A percentile compares a stretch with the other conserved stretches of the same genome.
These are phyloP conservation scores for Artomyces pyxidatus DNA, from an alignment of 768 basidiomycete species.

Conservation along the genomic window DNA sequence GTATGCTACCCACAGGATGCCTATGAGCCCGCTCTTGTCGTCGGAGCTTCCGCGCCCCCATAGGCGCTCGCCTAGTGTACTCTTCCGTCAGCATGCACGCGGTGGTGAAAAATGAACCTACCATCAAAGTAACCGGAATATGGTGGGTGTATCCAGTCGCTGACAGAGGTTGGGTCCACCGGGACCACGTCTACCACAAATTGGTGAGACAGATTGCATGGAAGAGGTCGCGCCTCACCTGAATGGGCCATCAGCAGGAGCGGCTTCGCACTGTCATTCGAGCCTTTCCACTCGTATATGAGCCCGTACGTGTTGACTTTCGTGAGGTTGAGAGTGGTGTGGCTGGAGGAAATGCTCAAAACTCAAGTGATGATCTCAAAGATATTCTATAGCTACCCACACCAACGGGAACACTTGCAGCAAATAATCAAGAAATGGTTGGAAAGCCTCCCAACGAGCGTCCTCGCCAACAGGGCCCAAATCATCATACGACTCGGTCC, in stretches of 20 bases:
- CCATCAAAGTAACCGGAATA: constrained; percentile 59
- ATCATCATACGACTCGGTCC: constrained; percentile 44
- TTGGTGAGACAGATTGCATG: background rate
- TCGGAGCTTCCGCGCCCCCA: constrained; percentile 30
- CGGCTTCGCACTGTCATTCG: constrained; percentile 42
- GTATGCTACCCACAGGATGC: constrained; percentile 20
- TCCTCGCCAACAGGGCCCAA: constrained; percentile 42
- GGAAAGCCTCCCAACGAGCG: constrained; percentile 35
- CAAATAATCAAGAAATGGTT: constrained; percentile 32
- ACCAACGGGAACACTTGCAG: constrained; percentile 51
- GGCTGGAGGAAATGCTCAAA: constrained; percentile 26
- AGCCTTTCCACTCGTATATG: constrained; percentile 52
- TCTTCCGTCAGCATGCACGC: background rate
- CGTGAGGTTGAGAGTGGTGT: constrained; percentile 40
- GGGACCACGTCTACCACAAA: constrained; percentile 55
- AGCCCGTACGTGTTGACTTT: constrained; percentile 56
- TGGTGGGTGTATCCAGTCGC: constrained; percentile 53
- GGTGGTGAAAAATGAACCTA: constrained; percentile 10
- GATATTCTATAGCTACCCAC: constrained; percentile 33
- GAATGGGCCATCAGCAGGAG: constrained; percentile 46
- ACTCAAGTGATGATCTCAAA: too few relatives aligned
- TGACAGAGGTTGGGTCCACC: constrained; percentile 45
- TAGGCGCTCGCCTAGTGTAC: constrained; percentile 17
- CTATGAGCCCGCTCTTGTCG: constrained; percentile 28
- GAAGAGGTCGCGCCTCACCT: constrained; percentile 23